Base-by-base conservation (phyloP, 176 grass and related monocot genomes). In the Guadua angustifolia region DNA sequence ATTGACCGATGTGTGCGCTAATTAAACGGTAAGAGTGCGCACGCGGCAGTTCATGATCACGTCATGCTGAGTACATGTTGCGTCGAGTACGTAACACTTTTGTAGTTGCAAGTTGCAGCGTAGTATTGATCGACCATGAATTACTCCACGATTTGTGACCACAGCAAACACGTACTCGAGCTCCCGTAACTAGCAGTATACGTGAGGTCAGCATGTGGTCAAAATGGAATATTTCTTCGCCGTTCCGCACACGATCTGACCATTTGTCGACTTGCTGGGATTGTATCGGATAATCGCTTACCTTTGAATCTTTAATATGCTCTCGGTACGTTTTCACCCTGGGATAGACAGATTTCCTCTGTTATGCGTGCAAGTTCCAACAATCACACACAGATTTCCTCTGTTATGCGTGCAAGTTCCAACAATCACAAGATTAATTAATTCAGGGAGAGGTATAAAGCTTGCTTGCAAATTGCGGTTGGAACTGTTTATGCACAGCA, bases 11-110 rank as follows among this genome's bases (percentile, higher is more conserved):
- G 5, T 18, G 4, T 22, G 80, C 8, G 45, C 45, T 70, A 8
- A 6, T 47, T 82, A 72, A 70, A 35, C 22, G 13, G 21, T 55
- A 9, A 22, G 16, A 69, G 39, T 44, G 66, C 38, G 38, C 19
- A 1, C 19, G 53, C 19, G 15, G 39, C 66, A 2, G 17, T 29
- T 90, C 88, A 83, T 46, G 59, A 79, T 87, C 84, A 66, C 88
- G 88, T 83, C 88, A 87, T 74, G 84, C 74, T 87, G 84, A 85
- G 43, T 61, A 51, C 14, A 26, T 45, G 39, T 53, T 13, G 24
- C 69, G 0, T 55, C 21, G n/a, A 42, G 51, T 55, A 44, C 10
- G 44, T 26, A 18, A 7, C 0, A n/a, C 29, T 19, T 24, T 24
- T 6, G 21, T 60, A 7, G 52, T 22, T 16, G 52, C 15, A 9